phyloP scores from a whole-genome alignment of 2,329 filamentous ascomycete genomes.

The Cadophora malorum region DNA sequence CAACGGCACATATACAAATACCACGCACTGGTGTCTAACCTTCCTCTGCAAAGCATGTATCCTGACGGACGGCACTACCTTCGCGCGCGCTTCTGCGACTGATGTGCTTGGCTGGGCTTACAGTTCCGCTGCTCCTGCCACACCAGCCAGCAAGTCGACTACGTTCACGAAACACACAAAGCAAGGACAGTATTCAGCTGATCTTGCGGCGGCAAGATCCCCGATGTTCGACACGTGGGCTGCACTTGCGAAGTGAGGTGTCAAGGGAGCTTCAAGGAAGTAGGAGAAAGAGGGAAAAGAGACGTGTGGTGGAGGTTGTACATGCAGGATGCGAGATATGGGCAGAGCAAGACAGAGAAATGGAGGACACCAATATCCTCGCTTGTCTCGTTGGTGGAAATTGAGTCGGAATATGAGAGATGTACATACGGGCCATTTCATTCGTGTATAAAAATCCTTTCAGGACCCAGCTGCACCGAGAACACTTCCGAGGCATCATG shows the following conservation, averaged over 20 bases:
- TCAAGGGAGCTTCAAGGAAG: neutral
- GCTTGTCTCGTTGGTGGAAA: neutral
- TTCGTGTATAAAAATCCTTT: neutral
- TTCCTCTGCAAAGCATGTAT: conserved; percentile 58
- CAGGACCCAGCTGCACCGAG: neutral
- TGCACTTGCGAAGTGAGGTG: conserved; percentile 15
- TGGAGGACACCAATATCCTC: neutral
- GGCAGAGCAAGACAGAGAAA: neutral
- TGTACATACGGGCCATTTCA: neutral
- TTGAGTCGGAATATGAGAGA: neutral
- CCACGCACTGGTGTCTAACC: conserved; percentile 59
- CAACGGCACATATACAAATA: conserved; percentile 59
- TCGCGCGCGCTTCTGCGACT: conserved; percentile 27
- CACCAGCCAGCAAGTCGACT: conserved; percentile 23
- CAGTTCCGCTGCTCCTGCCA: conserved; percentile 24
- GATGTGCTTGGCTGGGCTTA: conserved; percentile 30
- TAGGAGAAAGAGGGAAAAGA: no score
- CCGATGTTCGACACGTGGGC: conserved; percentile 29
- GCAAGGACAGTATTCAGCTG: conserved; percentile 26
- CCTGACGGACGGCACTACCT: conserved; percentile 46
- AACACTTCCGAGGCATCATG: neutral
- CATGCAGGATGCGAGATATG: neutral
- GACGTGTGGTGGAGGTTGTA: neutral
- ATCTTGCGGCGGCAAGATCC: conserved; percentile 25
- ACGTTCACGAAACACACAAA: conserved; percentile 26